phyloP scores from a whole-genome alignment of 495 filamentous ascomycete species.

The Lasiosphaeria hispida region DNA sequence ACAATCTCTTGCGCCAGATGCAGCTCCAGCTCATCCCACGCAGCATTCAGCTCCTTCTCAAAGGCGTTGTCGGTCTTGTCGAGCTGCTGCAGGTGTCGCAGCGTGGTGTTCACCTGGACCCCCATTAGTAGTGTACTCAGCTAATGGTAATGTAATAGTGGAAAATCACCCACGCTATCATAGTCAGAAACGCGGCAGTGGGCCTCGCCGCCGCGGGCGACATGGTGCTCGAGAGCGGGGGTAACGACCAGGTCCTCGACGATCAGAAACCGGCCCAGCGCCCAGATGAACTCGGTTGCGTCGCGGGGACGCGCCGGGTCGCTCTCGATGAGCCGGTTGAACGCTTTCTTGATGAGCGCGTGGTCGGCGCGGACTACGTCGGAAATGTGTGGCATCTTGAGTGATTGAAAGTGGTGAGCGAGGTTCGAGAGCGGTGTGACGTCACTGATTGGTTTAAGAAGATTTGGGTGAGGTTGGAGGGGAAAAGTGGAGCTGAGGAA shows the following conservation, averaged over 20 bases:
- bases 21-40: slow-evolving; percentile 34
- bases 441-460: too few relatives aligned
- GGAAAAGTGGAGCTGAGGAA: too few relatives aligned
- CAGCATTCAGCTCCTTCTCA: slow-evolving; percentile 23
- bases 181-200: slow-evolving; percentile 26
- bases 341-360: slow-evolving; percentile 17
- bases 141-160: not conserved
- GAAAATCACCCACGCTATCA: slow-evolving; percentile 21
- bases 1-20: slow-evolving; percentile 27
- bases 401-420: not conserved
- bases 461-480: too few relatives aligned
- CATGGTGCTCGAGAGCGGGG: slow-evolving; percentile 26
- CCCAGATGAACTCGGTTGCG: slow-evolving; percentile 28
- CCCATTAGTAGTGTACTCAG: not conserved
- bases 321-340: slow-evolving; percentile 11
- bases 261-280: slow-evolving; percentile 26
- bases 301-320: slow-evolving; percentile 22
- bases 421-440: too few relatives aligned
- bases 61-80: slow-evolving; percentile 23
- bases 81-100: slow-evolving; percentile 27
- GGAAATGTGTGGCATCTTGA: slow-evolving; percentile 29
- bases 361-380: slow-evolving; percentile 28
- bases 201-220: slow-evolving; percentile 18
- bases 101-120: slow-evolving; percentile 27
- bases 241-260: slow-evolving; percentile 31